Conservation (phyloP, 495 filamentous ascomycete genomes). For the Trichoderma asperelloides region DNA sequence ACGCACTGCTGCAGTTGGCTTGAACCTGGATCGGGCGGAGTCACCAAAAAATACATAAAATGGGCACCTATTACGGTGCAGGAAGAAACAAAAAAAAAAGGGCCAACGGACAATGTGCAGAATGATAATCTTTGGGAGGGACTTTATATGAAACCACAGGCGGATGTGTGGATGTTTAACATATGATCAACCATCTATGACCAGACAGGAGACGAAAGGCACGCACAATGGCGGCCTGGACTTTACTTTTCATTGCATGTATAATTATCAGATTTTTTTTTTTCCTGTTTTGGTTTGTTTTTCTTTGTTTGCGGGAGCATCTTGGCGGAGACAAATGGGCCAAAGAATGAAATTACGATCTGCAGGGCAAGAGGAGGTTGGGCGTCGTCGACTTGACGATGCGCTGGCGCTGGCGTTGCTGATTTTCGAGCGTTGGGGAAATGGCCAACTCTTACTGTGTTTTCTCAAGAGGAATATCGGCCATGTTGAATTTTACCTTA, state of each 20-base stretch:
- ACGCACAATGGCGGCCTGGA: not conserved
- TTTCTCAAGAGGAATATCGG: not conserved
- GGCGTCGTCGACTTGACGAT: not conserved
- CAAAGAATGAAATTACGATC: not conserved
- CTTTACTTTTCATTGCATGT: not conserved
- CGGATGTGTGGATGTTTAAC: not conserved
- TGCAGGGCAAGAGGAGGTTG: not conserved
- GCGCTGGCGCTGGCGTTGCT: not conserved
- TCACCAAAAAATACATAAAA: not conserved
- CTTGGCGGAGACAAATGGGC: not conserved
- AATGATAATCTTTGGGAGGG: not conserved
- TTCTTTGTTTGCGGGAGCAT: not conserved
- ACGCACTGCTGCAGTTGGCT: not conserved
- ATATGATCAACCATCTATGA: not conserved
- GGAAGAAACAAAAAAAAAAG: not conserved
- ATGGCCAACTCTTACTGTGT: not conserved
- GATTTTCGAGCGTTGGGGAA: not conserved
- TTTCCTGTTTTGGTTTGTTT: too few relatives aligned
- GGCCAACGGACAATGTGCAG: not conserved
- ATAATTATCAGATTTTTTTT: not conserved
- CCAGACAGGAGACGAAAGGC: not conserved
- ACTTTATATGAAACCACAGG: not conserved
- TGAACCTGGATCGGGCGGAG: not conserved
- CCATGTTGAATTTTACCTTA: not conserved
- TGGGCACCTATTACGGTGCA: not conserved